These are phyloP conservation scores for Physcia stellaris DNA, from an alignment of 495 filamentous ascomycete species.

Conservation along the genomic window DNA sequence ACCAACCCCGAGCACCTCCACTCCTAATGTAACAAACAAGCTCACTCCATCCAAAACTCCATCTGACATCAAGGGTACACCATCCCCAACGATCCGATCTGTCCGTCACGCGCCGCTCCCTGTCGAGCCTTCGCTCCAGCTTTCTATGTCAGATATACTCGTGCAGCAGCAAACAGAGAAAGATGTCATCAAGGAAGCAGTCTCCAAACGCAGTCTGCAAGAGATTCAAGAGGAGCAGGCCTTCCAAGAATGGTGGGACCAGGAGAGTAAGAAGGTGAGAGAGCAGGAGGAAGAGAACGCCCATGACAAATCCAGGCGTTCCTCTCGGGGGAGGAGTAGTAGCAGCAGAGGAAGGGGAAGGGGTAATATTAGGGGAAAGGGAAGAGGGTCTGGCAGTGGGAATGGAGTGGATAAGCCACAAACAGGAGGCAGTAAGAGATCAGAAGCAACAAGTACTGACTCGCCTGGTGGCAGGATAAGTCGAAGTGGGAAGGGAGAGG, in stretches of 20 bases:
- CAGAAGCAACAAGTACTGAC: too few species aligned
- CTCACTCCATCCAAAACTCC: slow-evolving; percentile 8
- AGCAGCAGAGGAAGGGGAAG: slow-evolving; percentile 18
- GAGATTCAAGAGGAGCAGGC: slow-evolving; percentile 95
- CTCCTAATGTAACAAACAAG: slow-evolving; percentile 12
- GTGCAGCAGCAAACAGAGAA: slow-evolving; percentile 77
- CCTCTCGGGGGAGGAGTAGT: slow-evolving; percentile 5
- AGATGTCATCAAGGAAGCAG: slow-evolving; percentile 65
- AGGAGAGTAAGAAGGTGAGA: slow-evolving; percentile 60
- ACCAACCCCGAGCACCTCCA: slow-evolving; percentile 9
- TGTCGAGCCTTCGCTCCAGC: slow-evolving; percentile 43
- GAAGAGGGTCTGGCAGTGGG: slow-evolving; percentile 17
- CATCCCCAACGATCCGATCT: slow-evolving; percentile 26
- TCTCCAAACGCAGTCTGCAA: slow-evolving; percentile 68
- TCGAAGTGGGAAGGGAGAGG: too few species aligned
- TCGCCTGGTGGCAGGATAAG: too few species aligned
- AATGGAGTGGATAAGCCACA: background rate
- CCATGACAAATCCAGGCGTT: slow-evolving; percentile 17
- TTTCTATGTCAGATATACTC: slow-evolving; percentile 80
- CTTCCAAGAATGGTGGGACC: slow-evolving; percentile 97
- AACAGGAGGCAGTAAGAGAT: background rate
- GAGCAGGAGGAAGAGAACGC: slow-evolving; percentile 46
- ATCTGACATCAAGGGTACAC: slow-evolving; percentile 12
- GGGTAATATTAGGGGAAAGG: slow-evolving; percentile 12
- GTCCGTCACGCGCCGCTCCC: slow-evolving; percentile 32